Base-by-base conservation (phyloP, 2,329 filamentous ascomycete genomes). In the Akanthomyces dipterigenus region DNA sequence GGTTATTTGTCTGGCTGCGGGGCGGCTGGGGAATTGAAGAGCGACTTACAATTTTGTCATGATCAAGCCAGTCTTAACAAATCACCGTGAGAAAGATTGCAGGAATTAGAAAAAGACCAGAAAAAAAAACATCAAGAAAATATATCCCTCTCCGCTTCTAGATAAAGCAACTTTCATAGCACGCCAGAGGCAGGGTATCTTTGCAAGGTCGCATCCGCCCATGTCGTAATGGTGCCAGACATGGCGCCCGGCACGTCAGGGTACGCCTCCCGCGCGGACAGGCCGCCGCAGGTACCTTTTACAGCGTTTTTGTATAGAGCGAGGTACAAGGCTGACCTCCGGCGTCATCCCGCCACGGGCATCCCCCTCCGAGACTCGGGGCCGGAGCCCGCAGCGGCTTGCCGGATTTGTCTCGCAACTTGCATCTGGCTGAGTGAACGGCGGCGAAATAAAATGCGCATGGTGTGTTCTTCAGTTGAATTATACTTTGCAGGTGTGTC, bases 201-300 rank as follows among this genome's bases (percentile, higher is more conserved):
- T 31, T 38, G 28, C 55, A 48, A 24, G 22, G 34, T 57, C 24
- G 55, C 42, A 48, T 12, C 42, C 18, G 34, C 12, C 34, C 16
- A 58, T 58, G 55, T 49, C 45, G 45, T 42, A 58, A 58, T 58
- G 51, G 55, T 36, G 48, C 31, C 3, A 9, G 18, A n/a, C 18
- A 26, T n/a, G 5, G 24, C 14, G 43, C 22, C 46, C 43, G 45
- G 45, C 26, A 49, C 34, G 18, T 5, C 31, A 50, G 55, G 55
- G 55, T 58, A 58, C 55, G 34, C 34, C 55, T 58, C 46, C 55
- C 55, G 54, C 24, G 55, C 22, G 24, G 26, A 40, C 20, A 7
- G 38, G 18, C 28, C 3, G 8, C 16, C 8, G 11, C 6, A 46
- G 42, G 55, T 58, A 50, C 38, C 55, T 14, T 16, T 7, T 12